Conservation (phyloP, 257 asterid species). For the Solanum chiquidenum region DNA sequence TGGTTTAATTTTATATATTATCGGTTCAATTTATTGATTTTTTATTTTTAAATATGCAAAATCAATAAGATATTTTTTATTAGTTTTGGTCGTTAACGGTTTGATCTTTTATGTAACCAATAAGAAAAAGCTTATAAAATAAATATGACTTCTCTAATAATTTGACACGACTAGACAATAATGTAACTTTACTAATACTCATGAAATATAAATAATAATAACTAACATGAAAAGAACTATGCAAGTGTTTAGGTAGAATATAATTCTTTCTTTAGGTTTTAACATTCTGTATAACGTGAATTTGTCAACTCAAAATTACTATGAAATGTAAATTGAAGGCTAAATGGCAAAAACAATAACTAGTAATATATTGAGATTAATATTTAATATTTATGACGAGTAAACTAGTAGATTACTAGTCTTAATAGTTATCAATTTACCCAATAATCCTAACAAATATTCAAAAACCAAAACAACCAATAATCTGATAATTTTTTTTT, state of each 20-base stretch:
- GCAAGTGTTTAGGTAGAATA: not conserved
- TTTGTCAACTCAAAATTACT: not conserved
- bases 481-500: too few relatives aligned
- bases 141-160: too few relatives aligned
- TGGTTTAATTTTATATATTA: too few relatives aligned
- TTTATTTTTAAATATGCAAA: too few relatives aligned
- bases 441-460: too few relatives aligned
- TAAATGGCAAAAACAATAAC: not conserved
- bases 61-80: too few relatives aligned
- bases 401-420: not conserved
- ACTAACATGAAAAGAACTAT: not conserved
- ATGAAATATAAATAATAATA: too few relatives aligned
- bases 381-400: not conserved
- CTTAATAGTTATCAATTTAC: too few relatives aligned
- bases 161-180: not conserved
- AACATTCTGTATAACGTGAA: not conserved
- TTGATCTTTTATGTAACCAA: too few relatives aligned
- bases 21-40: too few relatives aligned
- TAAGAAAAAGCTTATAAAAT: too few relatives aligned
- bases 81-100: fast-evolving
- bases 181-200: not conserved
- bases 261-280: not conserved
- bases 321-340: not conserved
- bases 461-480: too few relatives aligned
- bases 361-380: not conserved